These are phyloP conservation scores for Aegilops sharonensis DNA, from an alignment of 176 grass and related monocot species.

Conservation along the genomic window DNA sequence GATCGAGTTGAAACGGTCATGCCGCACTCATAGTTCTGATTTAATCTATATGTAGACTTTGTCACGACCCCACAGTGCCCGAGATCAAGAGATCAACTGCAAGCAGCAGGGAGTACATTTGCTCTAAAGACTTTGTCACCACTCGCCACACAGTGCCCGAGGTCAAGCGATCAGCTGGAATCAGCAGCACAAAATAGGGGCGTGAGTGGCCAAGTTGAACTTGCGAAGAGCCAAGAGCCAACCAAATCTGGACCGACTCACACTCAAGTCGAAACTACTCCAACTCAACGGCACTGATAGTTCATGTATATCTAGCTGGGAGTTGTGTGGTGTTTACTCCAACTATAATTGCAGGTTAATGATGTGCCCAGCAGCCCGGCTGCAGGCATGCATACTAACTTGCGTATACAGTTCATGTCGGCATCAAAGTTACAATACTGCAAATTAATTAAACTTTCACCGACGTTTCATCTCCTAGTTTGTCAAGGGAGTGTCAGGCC, in stretches of 20 bases:
- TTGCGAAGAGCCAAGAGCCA: not conserved
- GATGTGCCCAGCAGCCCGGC: no score
- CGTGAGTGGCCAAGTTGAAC: not conserved
- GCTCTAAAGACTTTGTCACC: not conserved
- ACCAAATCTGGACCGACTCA: slow-evolving; percentile 17
- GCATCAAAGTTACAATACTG: not conserved
- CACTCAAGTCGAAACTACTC: not conserved
- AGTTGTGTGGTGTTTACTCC: no score
- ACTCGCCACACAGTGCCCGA: slow-evolving; percentile 4
- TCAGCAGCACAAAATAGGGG: not conserved
- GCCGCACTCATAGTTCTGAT: not conserved
- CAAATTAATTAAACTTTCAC: not conserved
- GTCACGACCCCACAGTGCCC: not conserved
- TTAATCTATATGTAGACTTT: not conserved
- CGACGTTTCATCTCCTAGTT: no score
- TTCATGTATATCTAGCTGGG: no score
- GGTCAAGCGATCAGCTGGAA: slow-evolving; percentile 30
- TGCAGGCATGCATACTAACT: no score
- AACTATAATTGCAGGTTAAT: no score
- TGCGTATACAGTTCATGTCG: not conserved
- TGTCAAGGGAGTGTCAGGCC: not conserved
- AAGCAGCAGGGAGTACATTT: not conserved
- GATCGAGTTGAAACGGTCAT: not conserved
- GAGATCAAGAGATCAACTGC: not conserved
- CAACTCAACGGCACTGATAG: no score